These are phyloP conservation scores for Apiospora sp. DNA, from an alignment of 2,329 filamentous ascomycete species.

Conservation along the genomic window DNA sequence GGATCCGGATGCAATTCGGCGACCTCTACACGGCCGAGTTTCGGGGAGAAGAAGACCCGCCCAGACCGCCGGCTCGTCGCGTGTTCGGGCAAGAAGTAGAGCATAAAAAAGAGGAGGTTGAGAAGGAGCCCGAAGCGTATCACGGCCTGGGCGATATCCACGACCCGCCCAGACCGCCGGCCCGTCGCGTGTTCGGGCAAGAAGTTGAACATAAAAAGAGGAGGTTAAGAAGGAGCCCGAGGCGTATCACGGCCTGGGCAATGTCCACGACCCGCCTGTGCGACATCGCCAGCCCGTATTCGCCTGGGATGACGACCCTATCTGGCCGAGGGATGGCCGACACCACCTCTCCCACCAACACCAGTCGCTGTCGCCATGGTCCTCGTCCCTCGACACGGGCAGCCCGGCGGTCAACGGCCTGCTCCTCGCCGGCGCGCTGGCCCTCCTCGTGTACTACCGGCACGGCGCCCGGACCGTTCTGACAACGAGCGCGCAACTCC, in stretches of 20 bases:
- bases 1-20: not conserved
- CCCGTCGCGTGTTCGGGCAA: too few species aligned
- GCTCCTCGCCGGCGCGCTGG: not conserved
- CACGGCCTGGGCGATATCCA: too few species aligned
- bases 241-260: too few species aligned
- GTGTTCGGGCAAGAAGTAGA: not conserved
- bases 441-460: not conserved
- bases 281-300: too few species aligned
- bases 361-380: not conserved
- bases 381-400: not conserved
- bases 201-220: too few species aligned
- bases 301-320: not conserved
- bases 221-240: too few species aligned
- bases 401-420: not conserved
- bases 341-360: not conserved
- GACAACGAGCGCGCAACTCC: not conserved
- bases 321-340: not conserved
- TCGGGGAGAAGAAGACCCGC: not conserved
- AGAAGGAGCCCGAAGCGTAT: too few species aligned
- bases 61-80: not conserved
- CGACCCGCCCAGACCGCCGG: too few species aligned
- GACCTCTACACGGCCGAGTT: constrained; percentile 4
- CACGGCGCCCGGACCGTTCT: not conserved
- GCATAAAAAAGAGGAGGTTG: too few species aligned
- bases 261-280: too few species aligned